phyloP scores from a whole-genome alignment of 2,329 filamentous ascomycete species.

The Laburnicola sp. region DNA sequence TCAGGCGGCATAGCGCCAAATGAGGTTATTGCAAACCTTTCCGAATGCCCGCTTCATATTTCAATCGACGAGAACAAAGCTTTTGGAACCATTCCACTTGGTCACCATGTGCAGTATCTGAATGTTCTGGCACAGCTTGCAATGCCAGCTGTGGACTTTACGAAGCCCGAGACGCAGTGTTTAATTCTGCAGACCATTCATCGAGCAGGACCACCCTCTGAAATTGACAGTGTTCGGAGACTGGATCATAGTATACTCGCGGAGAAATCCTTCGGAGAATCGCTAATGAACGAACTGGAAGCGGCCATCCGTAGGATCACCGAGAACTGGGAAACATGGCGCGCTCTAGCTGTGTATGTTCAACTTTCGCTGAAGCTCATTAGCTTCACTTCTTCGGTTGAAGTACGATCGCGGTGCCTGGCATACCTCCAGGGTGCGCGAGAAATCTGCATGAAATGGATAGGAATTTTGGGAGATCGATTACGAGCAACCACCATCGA shows the following conservation, averaged over 20 bases:
- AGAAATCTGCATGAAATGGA: slow-evolving; percentile 47
- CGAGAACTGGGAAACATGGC: slow-evolving; percentile 45
- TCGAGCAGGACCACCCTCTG: slow-evolving; percentile 50
- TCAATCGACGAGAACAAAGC: slow-evolving; percentile 59
- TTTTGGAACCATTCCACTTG: slow-evolving; percentile 55
- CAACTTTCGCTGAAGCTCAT: slow-evolving; percentile 50
- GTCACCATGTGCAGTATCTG: slow-evolving; percentile 55
- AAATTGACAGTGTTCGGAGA: slow-evolving; percentile 26
- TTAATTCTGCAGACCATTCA: slow-evolving; percentile 56
- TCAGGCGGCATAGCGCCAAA: slow-evolving; percentile 51
- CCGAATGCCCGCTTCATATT: slow-evolving; percentile 53
- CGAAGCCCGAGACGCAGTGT: slow-evolving; percentile 52
- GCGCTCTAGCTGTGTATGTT: slow-evolving; percentile 48
- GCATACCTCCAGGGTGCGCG: slow-evolving; percentile 41
- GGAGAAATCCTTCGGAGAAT: slow-evolving; percentile 39
- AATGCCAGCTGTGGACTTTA: slow-evolving; percentile 55
- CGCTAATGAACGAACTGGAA: slow-evolving; percentile 22
- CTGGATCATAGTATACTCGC: slow-evolving; percentile 42
- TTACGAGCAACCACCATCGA: slow-evolving; percentile 25
- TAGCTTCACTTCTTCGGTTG: slow-evolving; percentile 39
- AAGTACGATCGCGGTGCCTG: slow-evolving; percentile 32
- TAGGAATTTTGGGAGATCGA: slow-evolving; percentile 37
- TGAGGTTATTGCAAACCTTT: slow-evolving; percentile 49
- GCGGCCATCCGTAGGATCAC: slow-evolving; percentile 10
- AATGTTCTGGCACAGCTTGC: slow-evolving; percentile 60